Base-by-base conservation (phyloP, 306 rosid species). In the Vigna nakashimae region DNA sequence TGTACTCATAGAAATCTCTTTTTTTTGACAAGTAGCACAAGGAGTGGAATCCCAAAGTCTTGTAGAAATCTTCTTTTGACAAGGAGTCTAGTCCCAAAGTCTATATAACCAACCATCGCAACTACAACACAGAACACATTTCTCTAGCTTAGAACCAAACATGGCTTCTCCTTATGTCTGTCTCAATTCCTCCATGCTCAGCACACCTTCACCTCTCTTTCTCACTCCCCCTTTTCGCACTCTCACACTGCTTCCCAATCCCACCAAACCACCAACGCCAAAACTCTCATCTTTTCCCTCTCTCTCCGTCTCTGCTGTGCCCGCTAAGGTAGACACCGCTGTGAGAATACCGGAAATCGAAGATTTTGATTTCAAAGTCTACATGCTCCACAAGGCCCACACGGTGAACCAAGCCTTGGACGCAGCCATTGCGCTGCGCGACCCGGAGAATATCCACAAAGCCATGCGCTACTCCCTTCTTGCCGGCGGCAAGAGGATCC, bases 391-490 rank as follows among this genome's bases (percentile, higher is more conserved):
- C 20, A 92, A 82, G 56, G 96, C 89, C 13, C 60, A 75, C 11
- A 67, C 69, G 0, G 88, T 92, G 2, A 89, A 90, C 84, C 67
- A 79, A 50, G 97, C 93, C 42, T 68, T 92, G 9, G 90, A 92
- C 32, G 83, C 73, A 5, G 86, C 90, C 0, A 86, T 92, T 64
- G 46, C 80, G 9, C n/a, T 89, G 1, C 48, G 66, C 2, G 88
- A 92, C 5, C 97, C 97, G 2, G 69, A 17, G 3, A 90, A 38
- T 76, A 92, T 92, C 69, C 91, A 92, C 69, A 87, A 89, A 43
- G 92, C 93, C 7, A 92, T 89, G 92, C 84, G 96, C 0, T 92
- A 92, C 84, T 90, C 97, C 3, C 96, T 92, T 70, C 86, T 90
- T 1, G 97, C 96, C 30, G 91, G 96, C 7, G 97, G 97, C 15